A percentile compares a stretch with the other conserved stretches of the same genome.
phyloP scores from a whole-genome alignment of 441 rosid genomes.

The Manihot esculenta region DNA sequence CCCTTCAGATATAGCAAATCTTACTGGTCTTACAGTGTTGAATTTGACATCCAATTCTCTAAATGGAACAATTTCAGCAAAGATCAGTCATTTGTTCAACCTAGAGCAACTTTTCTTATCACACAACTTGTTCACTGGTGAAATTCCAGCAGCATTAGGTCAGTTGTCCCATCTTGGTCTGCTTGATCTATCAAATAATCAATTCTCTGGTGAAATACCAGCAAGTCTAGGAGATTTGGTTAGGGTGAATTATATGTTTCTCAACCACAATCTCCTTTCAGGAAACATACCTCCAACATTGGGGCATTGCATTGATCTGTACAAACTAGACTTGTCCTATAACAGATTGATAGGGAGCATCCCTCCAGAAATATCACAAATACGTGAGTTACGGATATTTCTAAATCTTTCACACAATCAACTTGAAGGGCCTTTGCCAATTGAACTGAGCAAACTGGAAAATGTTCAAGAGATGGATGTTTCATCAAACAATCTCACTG shows the following conservation, averaged over 20 bases:
- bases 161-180: conserved; percentile 14
- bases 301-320: conserved; percentile 32
- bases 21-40: conserved; percentile 10
- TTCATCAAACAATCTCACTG: conserved; percentile 27
- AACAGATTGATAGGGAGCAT: conserved; percentile 23
- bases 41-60: conserved; percentile 26
- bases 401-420: conserved; percentile 29
- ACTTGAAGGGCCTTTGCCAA: conserved; percentile 24
- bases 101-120: conserved; percentile 23
- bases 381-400: conserved; percentile 18
- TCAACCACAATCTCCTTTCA: conserved; percentile 53
- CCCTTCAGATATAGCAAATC: conserved; percentile 19
- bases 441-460: conserved; percentile 22
- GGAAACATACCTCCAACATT: conserved; percentile 46
- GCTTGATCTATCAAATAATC: conserved; percentile 26
- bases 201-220: conserved; percentile 31
- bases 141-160: conserved; percentile 23
- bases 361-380: conserved; percentile 11
- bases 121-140: conserved; percentile 21
- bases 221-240: conserved; percentile 25
- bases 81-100: conserved; percentile 10
- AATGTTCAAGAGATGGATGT: conserved; percentile 26
- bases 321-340: conserved; percentile 24
- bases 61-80: conserved; percentile 24
- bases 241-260: conserved; percentile 35